phyloP scores from a whole-genome alignment of 2,329 filamentous ascomycete species.

The Cercospora berteroae region DNA sequence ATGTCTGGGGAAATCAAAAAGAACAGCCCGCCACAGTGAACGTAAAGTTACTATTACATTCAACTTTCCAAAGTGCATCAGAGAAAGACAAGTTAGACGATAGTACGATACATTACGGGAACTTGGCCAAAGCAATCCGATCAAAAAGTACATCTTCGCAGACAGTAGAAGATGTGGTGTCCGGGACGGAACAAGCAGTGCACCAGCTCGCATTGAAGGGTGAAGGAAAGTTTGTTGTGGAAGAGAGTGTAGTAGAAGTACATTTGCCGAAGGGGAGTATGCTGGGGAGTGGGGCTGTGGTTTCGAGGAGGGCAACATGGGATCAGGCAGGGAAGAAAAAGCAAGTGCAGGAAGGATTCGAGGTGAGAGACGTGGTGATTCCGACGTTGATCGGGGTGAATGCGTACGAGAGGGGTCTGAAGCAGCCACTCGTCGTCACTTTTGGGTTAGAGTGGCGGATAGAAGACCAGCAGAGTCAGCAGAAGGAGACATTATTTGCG shows the following conservation, averaged over 20 bases:
- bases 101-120: slow-evolving; percentile 76
- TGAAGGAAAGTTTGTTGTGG: slow-evolving; percentile 26
- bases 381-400: slow-evolving; percentile 73
- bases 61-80: slow-evolving; percentile 58
- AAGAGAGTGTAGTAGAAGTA: slow-evolving; percentile 38
- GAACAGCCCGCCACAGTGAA: slow-evolving; percentile 63
- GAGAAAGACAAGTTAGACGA: slow-evolving; percentile 58
- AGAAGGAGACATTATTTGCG: slow-evolving; percentile 47
- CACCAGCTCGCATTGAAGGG: slow-evolving; percentile 31
- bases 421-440: slow-evolving; percentile 65
- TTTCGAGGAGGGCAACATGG: slow-evolving; percentile 41
- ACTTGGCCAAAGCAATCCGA: slow-evolving; percentile 62
- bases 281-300: slow-evolving; percentile 49
- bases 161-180: slow-evolving; percentile 29
- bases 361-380: slow-evolving; percentile 54
- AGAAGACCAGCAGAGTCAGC: slow-evolving; percentile 9
- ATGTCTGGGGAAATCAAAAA: slow-evolving; percentile 67
- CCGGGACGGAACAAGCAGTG: slow-evolving; percentile 23
- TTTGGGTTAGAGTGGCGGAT: slow-evolving; percentile 60
- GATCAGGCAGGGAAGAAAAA: slow-evolving; percentile 26
- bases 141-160: slow-evolving; percentile 7
- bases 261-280: slow-evolving; percentile 67
- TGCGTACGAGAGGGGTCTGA: slow-evolving; percentile 62
- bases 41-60: slow-evolving; percentile 56
- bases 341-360: slow-evolving; percentile 41